Percentiles rank a stretch among this genome's conserved stretches.
phyloP scores from a whole-genome alignment of 1,139 yeast species.

The Yamadazyma membranifaciens region DNA sequence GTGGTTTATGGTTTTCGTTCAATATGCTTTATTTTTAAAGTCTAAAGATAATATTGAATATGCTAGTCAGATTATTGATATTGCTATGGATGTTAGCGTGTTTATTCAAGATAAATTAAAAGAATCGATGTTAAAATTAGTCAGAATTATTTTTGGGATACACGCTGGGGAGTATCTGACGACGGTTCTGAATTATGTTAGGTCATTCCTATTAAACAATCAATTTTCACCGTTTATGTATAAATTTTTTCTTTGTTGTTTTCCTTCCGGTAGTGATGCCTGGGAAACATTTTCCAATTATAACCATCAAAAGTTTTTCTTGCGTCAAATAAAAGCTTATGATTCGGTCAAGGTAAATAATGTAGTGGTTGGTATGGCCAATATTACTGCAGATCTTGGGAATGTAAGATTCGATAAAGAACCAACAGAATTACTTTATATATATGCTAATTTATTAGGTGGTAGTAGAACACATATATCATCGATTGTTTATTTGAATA shows the following conservation, averaged over 20 bases:
- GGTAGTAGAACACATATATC: conserved; percentile 84
- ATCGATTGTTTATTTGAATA: conserved; percentile 64
- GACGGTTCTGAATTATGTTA: conserved; percentile 51
- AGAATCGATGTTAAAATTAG: conserved; percentile 59
- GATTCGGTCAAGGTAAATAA: conserved; percentile 60
- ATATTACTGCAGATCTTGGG: conserved; percentile 47
- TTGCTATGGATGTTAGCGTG: conserved; percentile 75
- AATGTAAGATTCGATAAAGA: conserved; percentile 43
- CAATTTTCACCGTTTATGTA: conserved; percentile 75
- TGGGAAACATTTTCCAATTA: conserved; percentile 66
- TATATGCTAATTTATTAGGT: conserved; percentile 77
- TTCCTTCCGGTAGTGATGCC: conserved; percentile 60
- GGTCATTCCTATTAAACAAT: conserved; percentile 62
- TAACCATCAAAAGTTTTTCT: conserved; percentile 83
- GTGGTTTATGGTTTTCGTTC: conserved; percentile 86
- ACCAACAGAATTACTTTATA: conserved; percentile 70
- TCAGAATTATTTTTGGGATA: conserved; percentile 64
- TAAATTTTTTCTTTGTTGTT: conserved; percentile 65
- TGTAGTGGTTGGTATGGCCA: conserved; percentile 76
- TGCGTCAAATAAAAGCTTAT: conserved; percentile 85
- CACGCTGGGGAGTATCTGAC: conserved; percentile 48
- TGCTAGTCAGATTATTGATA: conserved; percentile 68
- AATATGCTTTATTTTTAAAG: conserved; percentile 65
- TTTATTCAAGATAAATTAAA: conserved; percentile 60
- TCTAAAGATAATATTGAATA: conserved; percentile 60